These are phyloP conservation scores for Meripilus lineatus DNA, from an alignment of 1,284 basidiomycete species.

Conservation along the genomic window DNA sequence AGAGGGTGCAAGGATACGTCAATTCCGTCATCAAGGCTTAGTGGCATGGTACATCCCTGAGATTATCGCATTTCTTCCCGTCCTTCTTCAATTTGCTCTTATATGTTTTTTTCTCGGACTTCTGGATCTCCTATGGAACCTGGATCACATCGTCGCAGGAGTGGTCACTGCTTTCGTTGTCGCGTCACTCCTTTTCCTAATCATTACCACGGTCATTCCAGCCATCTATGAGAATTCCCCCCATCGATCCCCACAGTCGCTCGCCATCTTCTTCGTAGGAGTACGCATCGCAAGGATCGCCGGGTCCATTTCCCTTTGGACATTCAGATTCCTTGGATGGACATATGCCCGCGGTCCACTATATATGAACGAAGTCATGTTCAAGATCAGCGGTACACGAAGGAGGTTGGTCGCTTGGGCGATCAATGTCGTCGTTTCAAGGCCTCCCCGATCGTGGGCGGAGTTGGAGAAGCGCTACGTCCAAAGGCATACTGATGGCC, in stretches of 20 bases:
- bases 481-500: neutral
- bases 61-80: conserved; percentile 13
- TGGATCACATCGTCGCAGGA: conserved; percentile 6
- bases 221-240: conserved; percentile 15
- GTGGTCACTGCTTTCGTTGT: conserved; percentile 8
- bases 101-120: conserved; percentile 15
- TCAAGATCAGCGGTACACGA: neutral
- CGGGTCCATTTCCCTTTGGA: neutral
- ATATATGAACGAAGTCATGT: too few species aligned
- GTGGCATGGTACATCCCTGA: conserved; percentile 11
- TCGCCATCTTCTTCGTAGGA: conserved; percentile 13
- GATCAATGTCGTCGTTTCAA: conserved; percentile 9
- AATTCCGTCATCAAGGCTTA: conserved; percentile 9
- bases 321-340: neutral
- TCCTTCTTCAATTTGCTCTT: conserved; percentile 15
- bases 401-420: conserved; percentile 10
- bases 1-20: conserved; percentile 2
- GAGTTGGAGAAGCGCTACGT: conserved; percentile 17
- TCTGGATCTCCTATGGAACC: conserved; percentile 8
- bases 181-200: conserved; percentile 9
- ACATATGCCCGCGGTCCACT: conserved; percentile 5
- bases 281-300: conserved; percentile 8
- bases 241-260: conserved; percentile 20
- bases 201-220: conserved; percentile 10
- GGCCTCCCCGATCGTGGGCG: conserved; percentile 13